Percentiles rank a stretch among this genome's conserved stretches.
Evolutionary conservation across 345 rosid genomes (phyloP).

Genomic region (Populus pruinosa): DNA sequence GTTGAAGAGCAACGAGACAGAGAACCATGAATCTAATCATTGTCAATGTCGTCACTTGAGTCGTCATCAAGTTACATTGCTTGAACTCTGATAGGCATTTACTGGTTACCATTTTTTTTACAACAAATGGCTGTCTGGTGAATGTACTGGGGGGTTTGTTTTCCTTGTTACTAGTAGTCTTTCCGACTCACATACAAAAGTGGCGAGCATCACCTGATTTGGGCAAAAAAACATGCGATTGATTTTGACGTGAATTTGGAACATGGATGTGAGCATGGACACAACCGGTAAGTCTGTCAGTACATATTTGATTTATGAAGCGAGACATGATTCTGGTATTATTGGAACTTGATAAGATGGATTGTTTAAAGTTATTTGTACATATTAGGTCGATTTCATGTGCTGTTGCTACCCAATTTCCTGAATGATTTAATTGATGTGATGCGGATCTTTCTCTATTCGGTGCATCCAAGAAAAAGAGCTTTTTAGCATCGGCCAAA

Average conservation of each 20-base stretch:
- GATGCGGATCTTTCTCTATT: background rate
- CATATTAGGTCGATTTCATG: background rate
- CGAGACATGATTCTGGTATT: background rate
- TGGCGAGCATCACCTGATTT: background rate
- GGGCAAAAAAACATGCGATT: background rate
- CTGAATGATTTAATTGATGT: background rate
- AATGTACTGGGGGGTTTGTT: background rate
- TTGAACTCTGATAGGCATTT: background rate
- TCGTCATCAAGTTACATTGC: background rate
- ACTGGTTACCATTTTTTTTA: background rate
- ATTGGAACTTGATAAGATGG: background rate
- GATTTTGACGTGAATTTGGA: background rate
- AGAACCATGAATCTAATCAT: background rate
- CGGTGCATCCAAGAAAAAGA: background rate
- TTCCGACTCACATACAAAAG: background rate
- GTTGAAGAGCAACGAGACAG: constrained; percentile 40
- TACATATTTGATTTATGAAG: background rate
- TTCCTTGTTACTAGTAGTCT: background rate
- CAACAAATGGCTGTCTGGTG: background rate
- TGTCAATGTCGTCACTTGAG: too few species aligned
- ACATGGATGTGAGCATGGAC: background rate
- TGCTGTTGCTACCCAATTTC: background rate
- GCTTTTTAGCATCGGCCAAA: too few species aligned
- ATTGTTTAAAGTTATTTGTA: background rate
- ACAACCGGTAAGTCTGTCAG: background rate